A percentile compares a stretch with the other conserved stretches of the same genome.
Evolutionary conservation across 2,329 filamentous ascomycete genomes (phyloP).

Genomic region (Paradendryphiella salina): DNA sequence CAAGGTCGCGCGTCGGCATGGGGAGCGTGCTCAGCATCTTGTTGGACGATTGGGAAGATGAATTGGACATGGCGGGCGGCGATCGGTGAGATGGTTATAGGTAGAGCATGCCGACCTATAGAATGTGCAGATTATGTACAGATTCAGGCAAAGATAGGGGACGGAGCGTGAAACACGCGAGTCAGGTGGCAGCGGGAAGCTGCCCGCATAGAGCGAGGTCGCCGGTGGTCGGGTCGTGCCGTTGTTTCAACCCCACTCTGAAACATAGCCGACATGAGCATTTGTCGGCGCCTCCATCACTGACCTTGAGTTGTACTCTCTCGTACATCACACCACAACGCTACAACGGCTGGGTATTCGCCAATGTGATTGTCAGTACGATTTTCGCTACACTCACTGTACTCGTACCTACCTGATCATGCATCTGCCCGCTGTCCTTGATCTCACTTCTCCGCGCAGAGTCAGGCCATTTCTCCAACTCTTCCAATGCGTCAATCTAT

Average conservation of each 20-base stretch:
- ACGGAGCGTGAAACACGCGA: slow-evolving; percentile 6
- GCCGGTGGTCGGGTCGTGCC: slow-evolving; percentile 14
- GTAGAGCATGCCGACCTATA: slow-evolving; percentile 10
- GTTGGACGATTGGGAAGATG: slow-evolving; percentile 6
- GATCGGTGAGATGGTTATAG: slow-evolving; percentile 3
- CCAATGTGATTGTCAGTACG: no score
- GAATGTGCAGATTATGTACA: slow-evolving; percentile 2
- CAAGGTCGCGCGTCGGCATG: slow-evolving; percentile 44
- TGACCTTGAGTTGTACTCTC: not conserved
- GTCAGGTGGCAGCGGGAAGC: slow-evolving; percentile 1
- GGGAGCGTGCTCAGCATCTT: slow-evolving; percentile 32
- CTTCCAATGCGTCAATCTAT: no score
- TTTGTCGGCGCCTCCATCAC: not conserved
- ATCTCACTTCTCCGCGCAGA: no score
- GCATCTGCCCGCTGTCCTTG: no score
- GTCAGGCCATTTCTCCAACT: no score
- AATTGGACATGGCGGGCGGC: not conserved
- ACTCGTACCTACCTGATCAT: no score
- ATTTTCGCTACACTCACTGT: no score
- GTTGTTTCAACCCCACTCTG: slow-evolving; percentile 12
- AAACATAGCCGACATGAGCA: slow-evolving; percentile 2
- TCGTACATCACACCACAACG: not conserved
- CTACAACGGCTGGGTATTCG: no score
- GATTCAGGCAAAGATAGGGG: slow-evolving; percentile 5
- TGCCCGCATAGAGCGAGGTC: slow-evolving; percentile 1